phyloP scores from a whole-genome alignment of 164 flowering plant species.

The Vitis labrusca region DNA sequence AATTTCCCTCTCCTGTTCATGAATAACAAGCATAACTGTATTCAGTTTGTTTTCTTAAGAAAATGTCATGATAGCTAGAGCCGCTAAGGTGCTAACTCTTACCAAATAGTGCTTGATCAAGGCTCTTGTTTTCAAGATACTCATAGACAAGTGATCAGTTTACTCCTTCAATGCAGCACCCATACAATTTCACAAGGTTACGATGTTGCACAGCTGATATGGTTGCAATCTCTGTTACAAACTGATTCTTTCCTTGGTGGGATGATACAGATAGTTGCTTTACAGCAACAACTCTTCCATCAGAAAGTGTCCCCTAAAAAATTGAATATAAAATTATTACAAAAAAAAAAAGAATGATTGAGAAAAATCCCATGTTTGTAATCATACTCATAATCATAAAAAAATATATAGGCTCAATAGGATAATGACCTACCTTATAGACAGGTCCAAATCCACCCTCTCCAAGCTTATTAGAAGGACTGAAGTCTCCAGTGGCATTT shows the following conservation, averaged over 20 bases:
- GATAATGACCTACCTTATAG: constrained; percentile 50
- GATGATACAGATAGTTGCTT: constrained; percentile 72
- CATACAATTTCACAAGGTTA: constrained; percentile 75
- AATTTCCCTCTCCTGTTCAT: constrained; percentile 37
- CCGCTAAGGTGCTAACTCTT: constrained; percentile 5
- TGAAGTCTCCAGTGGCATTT: constrained; percentile 70
- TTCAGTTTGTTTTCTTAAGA: neutral
- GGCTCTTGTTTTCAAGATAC: constrained; percentile 71
- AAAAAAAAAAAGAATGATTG: too few relatives aligned
- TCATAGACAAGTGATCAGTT: constrained; percentile 75
- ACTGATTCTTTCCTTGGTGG: constrained; percentile 73
- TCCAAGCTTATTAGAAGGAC: constrained; percentile 70
- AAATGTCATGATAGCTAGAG: neutral
- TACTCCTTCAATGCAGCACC: constrained; percentile 76
- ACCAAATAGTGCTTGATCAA: constrained; percentile 80
- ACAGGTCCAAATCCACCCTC: constrained; percentile 97
- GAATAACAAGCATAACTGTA: constrained; percentile 1
- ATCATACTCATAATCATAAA: too few relatives aligned
- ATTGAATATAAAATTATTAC: too few relatives aligned
- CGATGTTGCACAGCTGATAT: constrained; percentile 85
- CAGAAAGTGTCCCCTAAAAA: constrained; percentile 56
- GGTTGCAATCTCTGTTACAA: constrained; percentile 71
- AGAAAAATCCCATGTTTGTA: neutral
- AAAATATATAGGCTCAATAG: too few relatives aligned
- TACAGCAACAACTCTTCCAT: constrained; percentile 68